Base-by-base conservation (phyloP, 1,284 basidiomycete species). In the Ceratobasidium sp. region DNA sequence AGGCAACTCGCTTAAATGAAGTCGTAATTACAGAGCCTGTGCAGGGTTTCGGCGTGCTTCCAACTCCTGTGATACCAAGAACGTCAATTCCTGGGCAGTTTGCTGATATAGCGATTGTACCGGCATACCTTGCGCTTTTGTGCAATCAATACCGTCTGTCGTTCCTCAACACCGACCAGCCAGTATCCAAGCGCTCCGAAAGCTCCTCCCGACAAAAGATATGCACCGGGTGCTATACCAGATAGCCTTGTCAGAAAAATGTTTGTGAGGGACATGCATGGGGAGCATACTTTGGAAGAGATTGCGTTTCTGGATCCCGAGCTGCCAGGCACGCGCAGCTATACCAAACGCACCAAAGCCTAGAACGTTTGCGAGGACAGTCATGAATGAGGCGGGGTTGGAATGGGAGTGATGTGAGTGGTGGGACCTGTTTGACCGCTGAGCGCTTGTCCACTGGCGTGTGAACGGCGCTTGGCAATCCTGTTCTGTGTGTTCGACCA, bases 321-420 rank as follows among this genome's bases (percentile, higher is more conserved):
- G 74, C 72, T 79, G 79, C 73, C 79, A 79, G 73, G 75, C 76
- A 72, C 79, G 75, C 17, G 76, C 77, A 20, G 77, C 79, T 58
- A 80, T 77, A n/a, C 79, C 79, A 72, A 80, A 80, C 45, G 77
- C 77, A 60, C 76, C 74, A 72, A 78, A 79, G 38, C 79, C 79
- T 72, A 79, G 72, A 56, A 79, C 74, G 71, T 75, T 78, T 54
- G 76, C 72, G 72, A 80, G 73, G 68, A 79, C 74, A 29, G 78
- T 72, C 79, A 79, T 80, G 71, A 47, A 67, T 58, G 54, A 27
- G 57, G 10, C n/a, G 12, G n/a, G 34, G 27, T n/a, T 55, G 38
- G 6, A 32, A 15, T 32, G 32, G 17, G 31, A 17, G 15, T 13
- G 52, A 17, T 54, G 27, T 2, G 35, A 17, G 22, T 25, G 25